Conservation (phyloP, 2,329 filamentous ascomycete species). For the Talaromyces sp. region DNA sequence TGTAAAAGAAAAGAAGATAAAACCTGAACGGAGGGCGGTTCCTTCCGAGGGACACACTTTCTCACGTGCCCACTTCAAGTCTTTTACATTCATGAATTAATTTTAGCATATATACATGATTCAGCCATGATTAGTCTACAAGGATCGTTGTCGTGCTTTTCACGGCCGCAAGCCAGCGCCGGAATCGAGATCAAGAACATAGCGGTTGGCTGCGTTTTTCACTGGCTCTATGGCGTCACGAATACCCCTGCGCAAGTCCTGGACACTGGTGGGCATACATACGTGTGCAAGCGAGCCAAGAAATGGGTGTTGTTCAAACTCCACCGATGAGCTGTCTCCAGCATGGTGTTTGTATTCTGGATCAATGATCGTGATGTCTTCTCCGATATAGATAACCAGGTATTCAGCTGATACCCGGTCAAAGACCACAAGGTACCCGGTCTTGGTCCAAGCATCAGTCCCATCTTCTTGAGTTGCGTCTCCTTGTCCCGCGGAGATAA, state of each 20-base stretch:
- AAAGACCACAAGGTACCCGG: conserved; percentile 35
- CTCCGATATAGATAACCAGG: conserved; percentile 28
- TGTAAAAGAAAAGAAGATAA: too few relatives aligned
- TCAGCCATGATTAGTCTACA: neutral
- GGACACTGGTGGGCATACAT: neutral
- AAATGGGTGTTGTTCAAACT: neutral
- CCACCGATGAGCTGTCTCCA: neutral
- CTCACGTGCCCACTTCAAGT: neutral
- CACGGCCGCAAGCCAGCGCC: conserved; percentile 19
- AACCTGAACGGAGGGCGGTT: neutral
- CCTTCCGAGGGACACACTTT: neutral
- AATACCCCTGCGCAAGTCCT: conserved; percentile 11
- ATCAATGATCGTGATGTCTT: conserved; percentile 21
- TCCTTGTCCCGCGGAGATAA: neutral
- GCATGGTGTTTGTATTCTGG: conserved; percentile 17
- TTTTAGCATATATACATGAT: neutral
- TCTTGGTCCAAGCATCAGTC: conserved; percentile 24
- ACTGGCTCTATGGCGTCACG: neutral
- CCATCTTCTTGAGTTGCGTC: neutral
- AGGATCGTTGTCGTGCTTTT: neutral
- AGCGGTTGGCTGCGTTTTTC: conserved; percentile 11
- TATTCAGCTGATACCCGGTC: conserved; percentile 29
- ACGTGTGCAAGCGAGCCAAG: conserved; percentile 16
- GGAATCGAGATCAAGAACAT: conserved; percentile 27
- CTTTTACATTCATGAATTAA: neutral